Evolutionary conservation across 176 grass and related monocot species (phyloP).

Genomic region (Neostapfia colusana): DNA sequence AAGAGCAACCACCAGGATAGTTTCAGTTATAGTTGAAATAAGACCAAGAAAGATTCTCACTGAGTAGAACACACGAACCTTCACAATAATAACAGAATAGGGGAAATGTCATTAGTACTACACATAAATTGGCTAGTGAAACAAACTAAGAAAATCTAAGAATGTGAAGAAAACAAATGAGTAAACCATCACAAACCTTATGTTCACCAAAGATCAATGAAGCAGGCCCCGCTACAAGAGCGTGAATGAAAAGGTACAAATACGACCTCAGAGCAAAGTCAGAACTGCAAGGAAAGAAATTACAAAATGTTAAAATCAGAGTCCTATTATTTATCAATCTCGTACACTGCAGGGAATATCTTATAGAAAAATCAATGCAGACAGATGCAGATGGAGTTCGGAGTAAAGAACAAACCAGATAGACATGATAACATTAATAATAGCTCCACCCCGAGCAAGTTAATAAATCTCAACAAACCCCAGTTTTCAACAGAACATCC

Average conservation of each 20-base stretch:
- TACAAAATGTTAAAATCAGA: conserved; percentile 29
- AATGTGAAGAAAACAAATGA: conserved; percentile 26
- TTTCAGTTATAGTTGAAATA: conserved; percentile 87
- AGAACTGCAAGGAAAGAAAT: conserved; percentile 64
- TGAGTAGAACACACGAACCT: conserved; percentile 86
- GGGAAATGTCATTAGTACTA: conserved; percentile 22
- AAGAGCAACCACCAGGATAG: conserved; percentile 81
- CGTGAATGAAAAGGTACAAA: conserved; percentile 91
- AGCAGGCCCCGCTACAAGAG: conserved; percentile 77
- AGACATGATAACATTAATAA: no score
- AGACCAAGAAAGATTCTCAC: conserved; percentile 98
- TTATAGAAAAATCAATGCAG: conserved; percentile 1
- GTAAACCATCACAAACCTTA: conserved; percentile 60
- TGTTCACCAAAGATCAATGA: conserved; percentile 74
- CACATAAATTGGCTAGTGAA: conserved; percentile 5
- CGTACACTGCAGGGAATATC: neutral
- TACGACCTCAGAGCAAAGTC: conserved; percentile 89
- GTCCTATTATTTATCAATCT: conserved; percentile 1
- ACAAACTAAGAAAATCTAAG: conserved; percentile 14
- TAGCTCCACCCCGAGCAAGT: no score
- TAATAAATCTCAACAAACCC: no score
- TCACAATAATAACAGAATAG: conserved; percentile 39
- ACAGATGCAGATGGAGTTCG: neutral
- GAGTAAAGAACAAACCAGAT: no score
- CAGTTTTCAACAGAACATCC: neutral